phyloP scores from a whole-genome alignment of 805 yeast species.

The Saccharomycopsis sp. region DNA sequence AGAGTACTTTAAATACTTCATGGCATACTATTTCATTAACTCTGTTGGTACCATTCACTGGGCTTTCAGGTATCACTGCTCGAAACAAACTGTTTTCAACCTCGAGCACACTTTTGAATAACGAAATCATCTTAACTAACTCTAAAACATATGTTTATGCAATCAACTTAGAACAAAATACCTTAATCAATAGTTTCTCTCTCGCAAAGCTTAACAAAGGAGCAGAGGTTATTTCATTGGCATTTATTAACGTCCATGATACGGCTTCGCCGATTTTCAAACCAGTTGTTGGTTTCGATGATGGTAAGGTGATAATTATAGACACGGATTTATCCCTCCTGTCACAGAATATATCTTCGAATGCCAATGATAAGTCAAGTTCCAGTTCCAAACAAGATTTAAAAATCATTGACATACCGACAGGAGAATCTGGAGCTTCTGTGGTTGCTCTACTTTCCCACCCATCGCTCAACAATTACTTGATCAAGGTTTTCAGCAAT shows the following conservation, averaged over 20 bases:
- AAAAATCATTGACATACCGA: constrained; percentile 5
- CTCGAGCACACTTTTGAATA: constrained; percentile 12
- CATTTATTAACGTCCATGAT: constrained; percentile 14
- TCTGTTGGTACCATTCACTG: constrained; percentile 11
- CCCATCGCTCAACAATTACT: constrained; percentile 19
- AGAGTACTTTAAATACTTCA: constrained; percentile 15
- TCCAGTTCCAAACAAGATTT: not conserved
- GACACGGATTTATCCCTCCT: constrained; percentile 17
- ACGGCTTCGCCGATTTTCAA: constrained; percentile 17
- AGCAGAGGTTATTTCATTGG: not conserved
- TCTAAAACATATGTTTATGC: constrained; percentile 12
- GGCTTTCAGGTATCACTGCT: constrained; percentile 4
- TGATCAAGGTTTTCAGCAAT: constrained; percentile 20
- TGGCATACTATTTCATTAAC: constrained; percentile 10
- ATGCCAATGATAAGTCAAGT: not conserved
- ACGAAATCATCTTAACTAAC: constrained; percentile 15
- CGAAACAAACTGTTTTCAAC: constrained; percentile 7
- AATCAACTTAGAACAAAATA: constrained; percentile 11
- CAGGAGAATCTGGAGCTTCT: constrained; percentile 13
- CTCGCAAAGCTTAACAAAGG: constrained; percentile 3
- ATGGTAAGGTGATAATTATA: constrained; percentile 13
- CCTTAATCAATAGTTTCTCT: constrained; percentile 10
- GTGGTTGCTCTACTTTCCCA: constrained; percentile 18
- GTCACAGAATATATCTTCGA: not conserved
- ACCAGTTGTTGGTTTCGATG: constrained; percentile 19